Evolutionary conservation across 2,329 filamentous ascomycete genomes (phyloP).

Genomic region (Cladosporium phlei): DNA sequence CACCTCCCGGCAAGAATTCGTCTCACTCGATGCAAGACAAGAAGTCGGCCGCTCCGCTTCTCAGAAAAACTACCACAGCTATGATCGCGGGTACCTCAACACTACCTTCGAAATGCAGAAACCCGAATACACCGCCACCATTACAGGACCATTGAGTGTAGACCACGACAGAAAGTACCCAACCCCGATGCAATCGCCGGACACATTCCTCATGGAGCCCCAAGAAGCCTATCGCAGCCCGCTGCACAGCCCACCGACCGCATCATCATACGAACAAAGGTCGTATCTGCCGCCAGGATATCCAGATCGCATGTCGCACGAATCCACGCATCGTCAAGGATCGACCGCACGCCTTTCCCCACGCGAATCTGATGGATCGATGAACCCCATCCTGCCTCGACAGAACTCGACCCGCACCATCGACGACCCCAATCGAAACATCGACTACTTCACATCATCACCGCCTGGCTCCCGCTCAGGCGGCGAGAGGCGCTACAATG

Average conservation of each 20-base stretch:
- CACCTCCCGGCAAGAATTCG: conserved; percentile 69
- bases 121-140: conserved; percentile 16
- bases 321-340: neutral
- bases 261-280: conserved; percentile 12
- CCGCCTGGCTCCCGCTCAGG: conserved; percentile 14
- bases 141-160: conserved; percentile 8
- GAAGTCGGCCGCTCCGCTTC: conserved; percentile 22
- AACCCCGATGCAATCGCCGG: conserved; percentile 14
- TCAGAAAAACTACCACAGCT: conserved; percentile 18
- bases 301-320: conserved; percentile 12
- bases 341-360: neutral
- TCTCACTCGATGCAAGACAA: conserved; percentile 68
- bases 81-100: conserved; percentile 25
- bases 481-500: conserved; percentile 35
- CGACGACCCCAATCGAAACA: too few relatives aligned
- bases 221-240: conserved; percentile 20
- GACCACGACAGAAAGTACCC: conserved; percentile 16
- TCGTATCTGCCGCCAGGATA: conserved; percentile 11
- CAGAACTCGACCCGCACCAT: neutral
- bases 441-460: conserved; percentile 19
- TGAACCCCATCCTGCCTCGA: conserved; percentile 3
- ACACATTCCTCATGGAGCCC: conserved; percentile 28
- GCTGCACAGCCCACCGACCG: conserved; percentile 11
- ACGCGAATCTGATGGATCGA: conserved; percentile 1
- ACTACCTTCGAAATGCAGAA: conserved; percentile 33